Conservation (phyloP, 106 monocot genomes). For the Dioscorea alata region DNA sequence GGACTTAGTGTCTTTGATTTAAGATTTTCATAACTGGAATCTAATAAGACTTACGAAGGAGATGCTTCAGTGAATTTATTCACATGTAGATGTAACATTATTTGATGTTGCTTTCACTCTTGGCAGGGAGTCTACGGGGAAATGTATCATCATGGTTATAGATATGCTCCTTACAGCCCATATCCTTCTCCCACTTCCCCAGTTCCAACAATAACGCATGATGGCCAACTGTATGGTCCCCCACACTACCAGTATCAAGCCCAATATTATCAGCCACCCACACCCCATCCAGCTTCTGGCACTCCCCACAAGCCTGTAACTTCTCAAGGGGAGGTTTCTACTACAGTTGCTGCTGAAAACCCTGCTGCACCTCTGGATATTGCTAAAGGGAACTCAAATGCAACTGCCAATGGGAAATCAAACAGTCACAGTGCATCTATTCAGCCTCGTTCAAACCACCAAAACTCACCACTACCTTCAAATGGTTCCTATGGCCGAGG, state of each 20-base stretch:
- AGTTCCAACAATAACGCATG: slow-evolving; percentile 41
- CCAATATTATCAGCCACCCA: slow-evolving; percentile 39
- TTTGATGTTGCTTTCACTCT: not conserved
- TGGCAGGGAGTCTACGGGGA: slow-evolving; percentile 74
- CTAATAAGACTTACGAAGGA: too few relatives aligned
- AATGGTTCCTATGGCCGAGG: slow-evolving; percentile 29
- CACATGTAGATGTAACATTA: too few relatives aligned
- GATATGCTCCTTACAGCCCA: slow-evolving; percentile 51
- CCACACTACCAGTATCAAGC: slow-evolving; percentile 57
- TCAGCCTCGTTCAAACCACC: slow-evolving; percentile 17
- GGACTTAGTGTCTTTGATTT: too few relatives aligned
- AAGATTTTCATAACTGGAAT: too few relatives aligned
- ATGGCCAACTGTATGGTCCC: slow-evolving; percentile 50
- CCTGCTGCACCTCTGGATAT: slow-evolving; percentile 25
- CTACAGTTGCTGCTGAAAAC: slow-evolving; percentile 23
- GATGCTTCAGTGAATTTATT: too few relatives aligned
- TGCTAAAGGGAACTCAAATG: slow-evolving; percentile 22
- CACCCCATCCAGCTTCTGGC: slow-evolving; percentile 18
- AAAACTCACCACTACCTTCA: slow-evolving; percentile 22
- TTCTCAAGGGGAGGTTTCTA: slow-evolving; percentile 21
- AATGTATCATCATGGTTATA: slow-evolving; percentile 51
- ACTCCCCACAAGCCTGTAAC: slow-evolving; percentile 13
- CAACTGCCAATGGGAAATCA: not conserved
- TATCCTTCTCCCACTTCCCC: slow-evolving; percentile 48
- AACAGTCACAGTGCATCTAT: slow-evolving; percentile 2